These are phyloP conservation scores for Voacanga thouarsii DNA, from an alignment of 257 asterid species.

Conservation along the genomic window DNA sequence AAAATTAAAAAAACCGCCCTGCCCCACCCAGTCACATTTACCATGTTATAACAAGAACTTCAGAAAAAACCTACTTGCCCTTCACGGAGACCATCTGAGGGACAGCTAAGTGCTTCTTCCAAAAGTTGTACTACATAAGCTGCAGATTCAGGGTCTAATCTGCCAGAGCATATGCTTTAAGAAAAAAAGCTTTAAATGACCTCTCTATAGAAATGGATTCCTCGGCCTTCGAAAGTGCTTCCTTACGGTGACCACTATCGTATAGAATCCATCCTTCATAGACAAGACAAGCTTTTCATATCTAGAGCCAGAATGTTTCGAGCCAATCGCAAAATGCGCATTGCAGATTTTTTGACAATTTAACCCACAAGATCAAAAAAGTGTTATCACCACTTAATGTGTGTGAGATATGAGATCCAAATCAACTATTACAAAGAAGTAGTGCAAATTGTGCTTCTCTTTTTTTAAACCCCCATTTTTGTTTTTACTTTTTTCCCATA, in stretches of 20 bases:
- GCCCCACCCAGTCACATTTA: not conserved
- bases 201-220: conserved; percentile 44
- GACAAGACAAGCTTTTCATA: conserved; percentile 42
- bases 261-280: conserved; percentile 52
- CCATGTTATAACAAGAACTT: conserved; percentile 1
- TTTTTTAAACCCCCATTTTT: too few species aligned
- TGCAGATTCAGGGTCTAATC: conserved; percentile 48
- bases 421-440: not conserved
- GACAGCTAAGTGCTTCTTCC: conserved; percentile 52
- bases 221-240: conserved; percentile 49
- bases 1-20: not conserved
- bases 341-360: conserved; percentile 55
- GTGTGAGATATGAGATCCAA: not conserved
- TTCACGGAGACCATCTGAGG: conserved; percentile 54
- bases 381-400: not conserved
- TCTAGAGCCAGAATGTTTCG: conserved; percentile 37
- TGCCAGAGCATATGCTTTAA: conserved; percentile 48
- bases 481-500: too few species aligned
- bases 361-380: conserved; percentile 28
- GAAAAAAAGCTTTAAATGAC: conserved; percentile 53
- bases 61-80: conserved; percentile 37
- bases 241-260: conserved; percentile 51
- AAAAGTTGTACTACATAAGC: conserved; percentile 40
- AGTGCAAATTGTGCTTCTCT: too few species aligned
- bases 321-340: conserved; percentile 49